phyloP scores from a whole-genome alignment of 2,329 filamentous ascomycete species.

The Cladobotryum mycophilum region DNA sequence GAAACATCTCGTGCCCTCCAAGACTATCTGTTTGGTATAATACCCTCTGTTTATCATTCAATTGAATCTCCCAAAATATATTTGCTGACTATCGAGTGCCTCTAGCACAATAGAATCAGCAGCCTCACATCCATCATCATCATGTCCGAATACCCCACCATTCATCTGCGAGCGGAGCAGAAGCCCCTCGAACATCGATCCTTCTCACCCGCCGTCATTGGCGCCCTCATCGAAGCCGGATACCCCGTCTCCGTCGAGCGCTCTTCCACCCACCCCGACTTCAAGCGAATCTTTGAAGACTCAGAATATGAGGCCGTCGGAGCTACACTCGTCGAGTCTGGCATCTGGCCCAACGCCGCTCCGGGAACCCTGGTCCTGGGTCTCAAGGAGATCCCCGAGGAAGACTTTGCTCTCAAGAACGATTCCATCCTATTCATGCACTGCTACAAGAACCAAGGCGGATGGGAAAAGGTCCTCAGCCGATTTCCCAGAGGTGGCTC shows the following conservation, averaged over 20 bases:
- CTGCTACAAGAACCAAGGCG: slow-evolving; percentile 69
- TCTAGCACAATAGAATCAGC: neutral
- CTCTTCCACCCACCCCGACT: slow-evolving; percentile 35
- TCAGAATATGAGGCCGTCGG: slow-evolving; percentile 57
- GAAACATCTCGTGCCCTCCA: no score
- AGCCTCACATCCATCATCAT: slow-evolving; percentile 5
- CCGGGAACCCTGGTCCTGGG: slow-evolving; percentile 66
- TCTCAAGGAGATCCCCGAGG: slow-evolving; percentile 71
- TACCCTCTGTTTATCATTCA: no score
- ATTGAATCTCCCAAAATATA: no score
- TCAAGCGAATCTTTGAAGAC: slow-evolving; percentile 60
- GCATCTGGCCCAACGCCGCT: slow-evolving; percentile 62
- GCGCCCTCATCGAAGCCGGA: slow-evolving; percentile 57
- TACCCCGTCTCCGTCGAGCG: slow-evolving; percentile 64
- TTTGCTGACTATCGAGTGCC: neutral
- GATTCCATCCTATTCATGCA: slow-evolving; percentile 67
- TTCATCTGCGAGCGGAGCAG: slow-evolving; percentile 54
- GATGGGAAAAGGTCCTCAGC: slow-evolving; percentile 73
- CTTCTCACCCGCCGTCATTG: slow-evolving; percentile 39
- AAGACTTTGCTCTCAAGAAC: slow-evolving; percentile 63
- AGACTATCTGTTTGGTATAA: no score
- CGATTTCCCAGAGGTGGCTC: slow-evolving; percentile 63
- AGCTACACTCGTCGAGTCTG: slow-evolving; percentile 58
- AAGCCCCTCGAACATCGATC: slow-evolving; percentile 53
- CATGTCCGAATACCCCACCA: slow-evolving; percentile 25